Base-by-base conservation (phyloP, 257 asterid genomes). In the Przewalskia tangutica region DNA sequence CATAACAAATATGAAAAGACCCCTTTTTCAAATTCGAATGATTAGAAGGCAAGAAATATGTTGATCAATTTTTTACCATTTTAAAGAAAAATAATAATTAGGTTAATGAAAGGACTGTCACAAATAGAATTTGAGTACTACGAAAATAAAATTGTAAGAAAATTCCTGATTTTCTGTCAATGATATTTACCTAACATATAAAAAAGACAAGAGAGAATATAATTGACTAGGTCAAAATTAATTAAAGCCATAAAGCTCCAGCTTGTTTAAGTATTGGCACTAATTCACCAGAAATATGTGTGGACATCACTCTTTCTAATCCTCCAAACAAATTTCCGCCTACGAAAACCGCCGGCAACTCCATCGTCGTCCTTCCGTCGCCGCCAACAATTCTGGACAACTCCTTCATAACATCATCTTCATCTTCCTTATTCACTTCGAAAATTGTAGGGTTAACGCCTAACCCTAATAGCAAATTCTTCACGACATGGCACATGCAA, bases 261-360 rank as follows among this genome's bases (percentile, higher is more conserved):
- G 97, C 98, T 68, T 86, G 82, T 87, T 87, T 93, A 60, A 95
- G 81, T 48, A 81, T 83, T 4, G 98, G 98, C 84, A 95, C 97
- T 89, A 95, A 81, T 59, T 90, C 94, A 65, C 98, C 98, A 48
- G 94, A 87, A 36, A 95, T 93, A 86, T 93, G 97, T 27, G 94
- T 90, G 1, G 89, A 87, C 90, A 95, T 92, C 44, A 95, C 84
- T 81, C 87, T 90, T 27, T 95, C 97, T 54, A 93, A 83, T 27
- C 98, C 98, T 8, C 98, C 98, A 10, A 95, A 89, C 87, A 89
- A 44, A 82, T 88, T 84, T 36, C 98, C 98, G 16, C 98, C 98
- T 0, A 95, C 90, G 8, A 95, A 95, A 77, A 92, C 95, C 58
- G 86, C 89, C 84, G 98, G 98, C 4, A 95, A 85, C 73, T 85